Percentiles rank a stretch among this genome's conserved stretches.
phyloP scores from a whole-genome alignment of 495 filamentous ascomycete species.

The Tuber magnatum region DNA sequence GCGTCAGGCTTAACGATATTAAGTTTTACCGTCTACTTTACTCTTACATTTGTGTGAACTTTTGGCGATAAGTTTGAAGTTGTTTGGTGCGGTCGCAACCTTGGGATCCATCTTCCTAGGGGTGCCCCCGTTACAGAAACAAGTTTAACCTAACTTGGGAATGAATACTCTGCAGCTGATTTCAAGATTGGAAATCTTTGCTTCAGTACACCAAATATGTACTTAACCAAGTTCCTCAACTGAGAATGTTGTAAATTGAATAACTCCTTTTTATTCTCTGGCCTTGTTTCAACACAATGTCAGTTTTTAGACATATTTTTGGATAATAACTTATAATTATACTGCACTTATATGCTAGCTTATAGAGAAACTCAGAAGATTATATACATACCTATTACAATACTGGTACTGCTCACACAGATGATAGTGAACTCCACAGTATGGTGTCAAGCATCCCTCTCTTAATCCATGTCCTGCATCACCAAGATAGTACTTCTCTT shows the following conservation, averaged over 20 bases:
- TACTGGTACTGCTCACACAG: background rate
- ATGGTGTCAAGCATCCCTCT: slow-evolving; percentile 5
- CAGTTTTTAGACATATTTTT: background rate
- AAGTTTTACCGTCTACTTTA: too few relatives aligned
- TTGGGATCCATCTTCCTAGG: too few relatives aligned
- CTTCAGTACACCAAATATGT: slow-evolving; percentile 20
- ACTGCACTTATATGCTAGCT: too few relatives aligned
- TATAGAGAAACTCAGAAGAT: too few relatives aligned
- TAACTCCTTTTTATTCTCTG: too few relatives aligned
- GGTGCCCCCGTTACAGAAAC: too few relatives aligned
- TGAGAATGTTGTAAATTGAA: slow-evolving; percentile 24
- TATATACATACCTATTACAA: too few relatives aligned
- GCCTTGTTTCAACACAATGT: background rate
- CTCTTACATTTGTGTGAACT: too few relatives aligned
- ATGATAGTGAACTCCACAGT: slow-evolving; percentile 16
- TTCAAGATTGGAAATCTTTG: slow-evolving; percentile 8
- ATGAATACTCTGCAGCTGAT: background rate
- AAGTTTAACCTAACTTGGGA: slow-evolving; percentile 5
- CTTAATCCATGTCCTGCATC: slow-evolving; percentile 16
- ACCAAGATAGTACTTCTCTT: slow-evolving; percentile 16
- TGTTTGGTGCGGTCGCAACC: too few relatives aligned
- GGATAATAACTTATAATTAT: background rate
- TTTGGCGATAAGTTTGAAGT: too few relatives aligned
- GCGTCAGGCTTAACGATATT: too few relatives aligned
- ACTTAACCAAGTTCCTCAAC: slow-evolving; percentile 14